These are phyloP conservation scores for Cyclotella choctawhatcheeana DNA, from an alignment of 108 stramenopile species.

Conservation along the genomic window DNA sequence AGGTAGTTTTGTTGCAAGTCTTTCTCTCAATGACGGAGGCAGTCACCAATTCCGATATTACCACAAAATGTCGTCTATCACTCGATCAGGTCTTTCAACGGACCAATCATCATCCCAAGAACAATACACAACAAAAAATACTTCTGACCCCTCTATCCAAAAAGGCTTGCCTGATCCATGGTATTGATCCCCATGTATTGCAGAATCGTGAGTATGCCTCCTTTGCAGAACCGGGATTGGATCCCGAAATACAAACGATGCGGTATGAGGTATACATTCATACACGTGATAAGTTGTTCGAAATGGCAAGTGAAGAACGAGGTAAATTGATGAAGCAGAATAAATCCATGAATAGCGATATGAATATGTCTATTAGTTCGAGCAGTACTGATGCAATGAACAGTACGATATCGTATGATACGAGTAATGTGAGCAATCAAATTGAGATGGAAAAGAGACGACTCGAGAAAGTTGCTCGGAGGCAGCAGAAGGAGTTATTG, in stretches of 20 bases:
- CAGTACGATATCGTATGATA: too few species aligned
- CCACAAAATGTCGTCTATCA: not conserved
- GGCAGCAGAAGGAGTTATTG: conserved; percentile 31
- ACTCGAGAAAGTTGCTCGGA: conserved; percentile 34
- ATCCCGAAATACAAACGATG: conserved; percentile 38
- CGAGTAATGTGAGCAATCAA: not conserved
- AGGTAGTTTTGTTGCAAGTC: too few species aligned
- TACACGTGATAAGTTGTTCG: conserved; percentile 21
- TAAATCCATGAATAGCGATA: not conserved
- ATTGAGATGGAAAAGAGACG: conserved; percentile 35
- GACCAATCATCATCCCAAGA: not conserved
- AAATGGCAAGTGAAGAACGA: conserved; percentile 8
- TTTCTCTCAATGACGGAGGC: not conserved
- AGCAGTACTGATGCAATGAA: too few species aligned
- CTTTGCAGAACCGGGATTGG: conserved; percentile 7
- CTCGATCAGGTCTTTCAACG: conserved; percentile 16
- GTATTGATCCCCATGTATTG: conserved; percentile 22
- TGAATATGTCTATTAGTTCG: too few species aligned
- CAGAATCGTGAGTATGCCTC: conserved; percentile 24
- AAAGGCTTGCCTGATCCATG: conserved; percentile 24
- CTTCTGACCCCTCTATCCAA: conserved; percentile 17
- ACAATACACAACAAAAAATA: not conserved
- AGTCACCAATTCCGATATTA: not conserved
- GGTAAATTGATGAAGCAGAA: conserved; percentile 7
- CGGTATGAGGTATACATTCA: conserved; percentile 21